Base-by-base conservation (phyloP, 495 filamentous ascomycete species). In the Podospora didyma region DNA sequence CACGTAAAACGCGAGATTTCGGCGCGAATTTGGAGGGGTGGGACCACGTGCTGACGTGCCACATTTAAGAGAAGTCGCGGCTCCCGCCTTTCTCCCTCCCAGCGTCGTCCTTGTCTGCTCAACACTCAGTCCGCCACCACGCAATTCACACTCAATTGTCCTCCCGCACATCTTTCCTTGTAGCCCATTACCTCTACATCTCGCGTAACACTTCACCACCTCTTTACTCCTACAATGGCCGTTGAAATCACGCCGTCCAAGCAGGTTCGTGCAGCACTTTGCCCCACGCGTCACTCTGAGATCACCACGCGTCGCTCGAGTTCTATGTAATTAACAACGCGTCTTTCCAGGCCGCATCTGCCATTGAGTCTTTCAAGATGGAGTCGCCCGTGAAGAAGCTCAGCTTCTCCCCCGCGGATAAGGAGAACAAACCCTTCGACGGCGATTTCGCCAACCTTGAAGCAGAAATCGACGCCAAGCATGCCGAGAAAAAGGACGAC, bases 351-450 rank as follows among this genome's bases (percentile, higher is more conserved):
- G 83, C 87, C 79, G 88, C 89, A 63, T 86, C 88, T 69, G 90
- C 85, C 58, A 84, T 97, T 64, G 85, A 93, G 75, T 86, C 83
- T 62, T 78, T 97, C 63, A 95, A 92, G 75, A 95, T 98, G 88
- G 89, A 96, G 60, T 94, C 90, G 0, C 91, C 92, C 31, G 77
- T 84, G 51, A 96, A 96, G 89, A 95, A 94, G 84, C 81, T 92
- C 62, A 78, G 85, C 75, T 92, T 96, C 71, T 71, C 77, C 24
- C 67, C 79, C 23, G 73, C 70, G 41, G 81, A 85, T 79, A 97
- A 97, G 79, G 92, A 96, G 78, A 97, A 96, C 76, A 73, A 83
- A 49, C 79, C 85, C 56, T 71, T 82, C 58, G 79, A 86, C 49
- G 66, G 78, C 60, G 77, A 81, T 57, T 72, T 79, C 54, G 76